Percentiles rank a stretch among this genome's conserved stretches.
phyloP scores from a whole-genome alignment of 345 rosid species.

The Camelina neglecta region DNA sequence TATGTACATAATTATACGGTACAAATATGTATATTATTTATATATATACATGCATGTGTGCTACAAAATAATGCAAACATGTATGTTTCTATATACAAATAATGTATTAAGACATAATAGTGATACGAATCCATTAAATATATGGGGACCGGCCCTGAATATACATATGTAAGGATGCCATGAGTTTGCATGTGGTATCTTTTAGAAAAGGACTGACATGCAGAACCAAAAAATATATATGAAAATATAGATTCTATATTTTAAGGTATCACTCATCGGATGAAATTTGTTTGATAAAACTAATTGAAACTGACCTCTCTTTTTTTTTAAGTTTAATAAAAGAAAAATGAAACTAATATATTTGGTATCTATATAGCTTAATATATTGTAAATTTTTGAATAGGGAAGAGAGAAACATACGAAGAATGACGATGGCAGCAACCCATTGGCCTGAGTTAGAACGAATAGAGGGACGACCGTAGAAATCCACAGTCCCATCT shows the following conservation, averaged over 20 bases:
- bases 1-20: not conserved
- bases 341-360: too few relatives aligned
- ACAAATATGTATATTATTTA: not conserved
- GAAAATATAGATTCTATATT: not conserved
- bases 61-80: not conserved
- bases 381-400: not conserved
- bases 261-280: constrained; percentile 6
- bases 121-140: constrained; percentile 19
- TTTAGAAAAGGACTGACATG: constrained; percentile 39
- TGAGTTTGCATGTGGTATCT: constrained; percentile 36
- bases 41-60: constrained; percentile 2
- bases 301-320: too few relatives aligned
- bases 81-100: not conserved
- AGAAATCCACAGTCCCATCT: constrained; percentile 79
- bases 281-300: too few relatives aligned
- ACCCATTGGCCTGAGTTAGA: constrained; percentile 73
- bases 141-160: constrained; percentile 1
- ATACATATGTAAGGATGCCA: constrained; percentile 24
- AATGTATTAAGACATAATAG: constrained; percentile 1
- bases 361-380: not conserved
- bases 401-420: constrained; percentile 52
- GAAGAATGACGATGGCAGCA: constrained; percentile 77
- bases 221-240: not conserved
- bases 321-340: too few relatives aligned
- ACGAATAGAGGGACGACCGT: constrained; percentile 73